Conservation (phyloP, 1,139 yeast species). For the Fermentozyma sake region DNA sequence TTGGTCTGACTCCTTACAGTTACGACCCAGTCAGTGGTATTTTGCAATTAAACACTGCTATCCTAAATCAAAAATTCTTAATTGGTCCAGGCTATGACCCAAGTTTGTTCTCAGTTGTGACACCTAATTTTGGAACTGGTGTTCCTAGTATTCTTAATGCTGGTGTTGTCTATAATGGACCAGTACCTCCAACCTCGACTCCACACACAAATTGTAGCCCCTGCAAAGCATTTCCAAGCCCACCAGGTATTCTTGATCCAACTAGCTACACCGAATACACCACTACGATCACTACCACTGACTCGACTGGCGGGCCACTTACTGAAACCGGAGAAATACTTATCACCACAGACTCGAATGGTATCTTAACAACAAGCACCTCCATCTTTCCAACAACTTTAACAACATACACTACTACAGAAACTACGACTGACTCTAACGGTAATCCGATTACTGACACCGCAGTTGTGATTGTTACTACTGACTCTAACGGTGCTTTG, state of each 20-base stretch:
- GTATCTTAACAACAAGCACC: constrained; percentile 9
- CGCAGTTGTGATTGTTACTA: constrained; percentile 6
- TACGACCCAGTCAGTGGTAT: constrained; percentile 17
- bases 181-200: constrained; percentile 12
- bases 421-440: constrained; percentile 4
- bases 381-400: constrained; percentile 5
- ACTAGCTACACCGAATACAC: constrained; percentile 6
- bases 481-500: too few species aligned
- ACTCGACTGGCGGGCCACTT: constrained; percentile 9
- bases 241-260: constrained; percentile 2
- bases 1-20: constrained; percentile 4
- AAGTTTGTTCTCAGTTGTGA: constrained; percentile 10
- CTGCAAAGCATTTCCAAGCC: constrained; percentile 7
- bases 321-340: neutral
- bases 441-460: constrained; percentile 8
- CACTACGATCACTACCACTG: constrained; percentile 6
- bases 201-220: constrained; percentile 14
- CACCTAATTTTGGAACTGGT: constrained; percentile 12
- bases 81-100: constrained; percentile 20
- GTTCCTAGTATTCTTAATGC: constrained; percentile 7
- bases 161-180: constrained; percentile 14
- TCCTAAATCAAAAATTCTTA: constrained; percentile 8
- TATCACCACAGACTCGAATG: constrained; percentile 3
- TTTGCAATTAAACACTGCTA: constrained; percentile 9
- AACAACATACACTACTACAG: constrained; percentile 13